These are phyloP conservation scores for Pochonia chlamydosporia DNA, from an alignment of 2,329 filamentous ascomycete species.

Conservation along the genomic window DNA sequence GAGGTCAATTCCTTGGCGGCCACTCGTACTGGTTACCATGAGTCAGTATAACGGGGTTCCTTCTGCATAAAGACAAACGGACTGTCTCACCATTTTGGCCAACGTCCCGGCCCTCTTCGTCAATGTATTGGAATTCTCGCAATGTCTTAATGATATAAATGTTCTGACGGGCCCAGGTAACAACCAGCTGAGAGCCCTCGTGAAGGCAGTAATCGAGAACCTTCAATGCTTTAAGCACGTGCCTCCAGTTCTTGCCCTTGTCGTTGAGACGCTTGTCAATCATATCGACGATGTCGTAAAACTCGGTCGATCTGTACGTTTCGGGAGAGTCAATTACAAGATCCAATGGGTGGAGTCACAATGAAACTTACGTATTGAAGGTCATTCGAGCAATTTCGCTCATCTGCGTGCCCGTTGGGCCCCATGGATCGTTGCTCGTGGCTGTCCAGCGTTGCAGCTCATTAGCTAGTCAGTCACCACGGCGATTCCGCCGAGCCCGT, in stretches of 20 bases:
- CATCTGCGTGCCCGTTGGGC: constrained; percentile 96
- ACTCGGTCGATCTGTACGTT: constrained; percentile 73
- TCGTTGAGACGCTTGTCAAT: constrained; percentile 97
- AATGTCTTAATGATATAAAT: constrained; percentile 98
- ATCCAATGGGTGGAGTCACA: neutral
- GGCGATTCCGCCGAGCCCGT: constrained; percentile 3
- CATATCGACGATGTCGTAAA: constrained; percentile 99
- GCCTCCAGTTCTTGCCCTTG: constrained; percentile 99
- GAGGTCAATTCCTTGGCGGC: constrained; percentile 94
- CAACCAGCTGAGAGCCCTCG: constrained; percentile 91
- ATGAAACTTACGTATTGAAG: constrained; percentile 79
- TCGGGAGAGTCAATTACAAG: neutral
- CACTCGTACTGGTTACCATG: constrained; percentile 64
- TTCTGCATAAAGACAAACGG: neutral
- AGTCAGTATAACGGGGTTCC: constrained; percentile 10
- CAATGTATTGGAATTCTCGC: constrained; percentile 92
- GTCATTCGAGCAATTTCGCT: constrained; percentile 97
- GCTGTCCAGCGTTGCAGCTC: constrained; percentile 46
- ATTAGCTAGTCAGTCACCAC: constrained; percentile 11
- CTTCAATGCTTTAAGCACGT: constrained; percentile 95
- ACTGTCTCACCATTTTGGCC: constrained; percentile 79
- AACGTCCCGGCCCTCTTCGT: constrained; percentile 92
- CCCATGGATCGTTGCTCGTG: constrained; percentile 98
- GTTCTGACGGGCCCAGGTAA: constrained; percentile 97
- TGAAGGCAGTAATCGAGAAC: constrained; percentile 97